These are phyloP conservation scores for Salinomyces thailandicus DNA, from an alignment of 2,329 filamentous ascomycete species.

Conservation along the genomic window DNA sequence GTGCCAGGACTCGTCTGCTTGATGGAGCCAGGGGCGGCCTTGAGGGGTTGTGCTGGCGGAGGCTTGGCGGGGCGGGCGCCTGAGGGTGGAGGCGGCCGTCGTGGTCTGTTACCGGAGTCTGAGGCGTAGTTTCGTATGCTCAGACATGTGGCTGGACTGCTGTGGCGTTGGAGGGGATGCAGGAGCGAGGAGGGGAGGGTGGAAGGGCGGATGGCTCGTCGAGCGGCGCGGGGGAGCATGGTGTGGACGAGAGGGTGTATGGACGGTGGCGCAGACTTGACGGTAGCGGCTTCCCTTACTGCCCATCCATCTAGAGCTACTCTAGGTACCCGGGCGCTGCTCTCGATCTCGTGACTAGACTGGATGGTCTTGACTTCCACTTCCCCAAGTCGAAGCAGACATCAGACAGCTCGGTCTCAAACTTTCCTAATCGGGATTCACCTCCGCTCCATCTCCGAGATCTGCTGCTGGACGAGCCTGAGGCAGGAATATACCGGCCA, in stretches of 20 bases:
- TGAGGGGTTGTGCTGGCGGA: constrained; percentile 8
- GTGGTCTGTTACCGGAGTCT: constrained; percentile 9
- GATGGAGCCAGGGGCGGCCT: constrained; percentile 11
- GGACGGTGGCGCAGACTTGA: no score
- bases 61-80: constrained; percentile 11
- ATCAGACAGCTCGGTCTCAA: no score
- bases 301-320: no score
- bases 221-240: constrained; percentile 25
- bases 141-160: constrained; percentile 10
- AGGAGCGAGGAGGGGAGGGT: constrained; percentile 4
- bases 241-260: background rate
- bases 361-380: no score
- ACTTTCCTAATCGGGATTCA: background rate
- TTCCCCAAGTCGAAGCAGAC: no score
- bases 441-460: background rate
- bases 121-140: constrained; percentile 18
- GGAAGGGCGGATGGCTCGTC: constrained; percentile 15
- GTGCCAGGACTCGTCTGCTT: constrained; percentile 26
- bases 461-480: no score
- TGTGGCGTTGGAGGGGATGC: constrained; percentile 13
- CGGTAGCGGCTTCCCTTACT: no score
- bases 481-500: no score
- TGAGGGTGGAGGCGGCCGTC: constrained; percentile 9
- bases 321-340: no score
- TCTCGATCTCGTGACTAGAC: no score